Evolutionary conservation across 2,329 filamentous ascomycete species (phyloP).

Genomic region (Arthrobotrys sinensis): DNA sequence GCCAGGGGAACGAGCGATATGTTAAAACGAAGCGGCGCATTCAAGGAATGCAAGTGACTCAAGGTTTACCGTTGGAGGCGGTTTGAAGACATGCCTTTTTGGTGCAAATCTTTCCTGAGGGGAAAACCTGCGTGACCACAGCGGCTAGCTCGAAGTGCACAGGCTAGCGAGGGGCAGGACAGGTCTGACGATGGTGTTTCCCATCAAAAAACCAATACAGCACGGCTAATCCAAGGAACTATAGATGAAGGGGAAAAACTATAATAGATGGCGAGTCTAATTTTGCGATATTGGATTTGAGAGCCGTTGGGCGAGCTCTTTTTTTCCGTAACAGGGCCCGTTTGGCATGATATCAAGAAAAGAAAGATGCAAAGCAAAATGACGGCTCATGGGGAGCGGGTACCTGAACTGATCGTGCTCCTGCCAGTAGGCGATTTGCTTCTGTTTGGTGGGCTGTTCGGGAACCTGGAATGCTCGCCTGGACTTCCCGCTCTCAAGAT

Average conservation of each 20-base stretch:
- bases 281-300: conserved; percentile 47
- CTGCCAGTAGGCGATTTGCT: conserved; percentile 32
- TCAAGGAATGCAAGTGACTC: conserved; percentile 40
- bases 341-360: conserved; percentile 29
- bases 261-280: conserved; percentile 39
- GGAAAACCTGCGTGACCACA: conserved; percentile 44
- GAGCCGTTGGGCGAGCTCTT: conserved; percentile 22
- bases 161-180: conserved; percentile 37
- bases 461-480: conserved; percentile 36
- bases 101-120: conserved; percentile 39
- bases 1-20: conserved; percentile 16
- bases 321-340: conserved; percentile 34
- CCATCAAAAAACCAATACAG: conserved; percentile 43
- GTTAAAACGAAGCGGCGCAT: conserved; percentile 40
- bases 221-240: conserved; percentile 13
- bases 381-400: conserved; percentile 46
- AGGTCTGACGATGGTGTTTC: conserved; percentile 37
- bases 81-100: conserved; percentile 58
- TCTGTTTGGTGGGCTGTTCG: conserved; percentile 18
- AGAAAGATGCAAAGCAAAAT: conserved; percentile 24
- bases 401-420: conserved; percentile 51
- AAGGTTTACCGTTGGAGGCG: conserved; percentile 51
- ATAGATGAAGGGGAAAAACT: conserved; percentile 37
- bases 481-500: conserved; percentile 37
- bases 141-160: conserved; percentile 37